phyloP scores from a whole-genome alignment of 1,284 basidiomycete species.

The Ustilago xerochloae region DNA sequence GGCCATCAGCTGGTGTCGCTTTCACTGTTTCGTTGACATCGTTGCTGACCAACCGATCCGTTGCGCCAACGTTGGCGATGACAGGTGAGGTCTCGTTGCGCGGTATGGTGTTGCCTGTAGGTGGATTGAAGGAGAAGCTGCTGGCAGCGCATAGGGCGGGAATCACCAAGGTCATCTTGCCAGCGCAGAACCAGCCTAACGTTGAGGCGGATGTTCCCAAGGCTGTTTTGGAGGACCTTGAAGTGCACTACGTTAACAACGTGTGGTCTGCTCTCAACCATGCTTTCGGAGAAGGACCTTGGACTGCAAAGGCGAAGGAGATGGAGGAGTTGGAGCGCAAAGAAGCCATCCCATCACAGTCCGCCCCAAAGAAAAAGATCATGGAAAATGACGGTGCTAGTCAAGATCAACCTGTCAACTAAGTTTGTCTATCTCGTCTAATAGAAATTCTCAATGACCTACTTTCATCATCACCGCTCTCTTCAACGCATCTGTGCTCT shows the following conservation, averaged over 20 bases:
- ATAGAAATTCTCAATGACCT: not conserved
- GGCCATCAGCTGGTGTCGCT: conserved; percentile 94
- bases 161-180: conserved; percentile 63
- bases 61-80: conserved; percentile 65
- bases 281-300: conserved; percentile 65
- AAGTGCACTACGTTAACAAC: conserved; percentile 67
- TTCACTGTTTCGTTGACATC: conserved; percentile 90
- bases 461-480: conserved; percentile 13
- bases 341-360: conserved; percentile 15
- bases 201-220: conserved; percentile 67
- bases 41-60: conserved; percentile 73
- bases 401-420: conserved; percentile 57
- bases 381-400: conserved; percentile 46
- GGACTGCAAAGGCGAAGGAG: conserved; percentile 58
- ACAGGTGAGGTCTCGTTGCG: conserved; percentile 67
- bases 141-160: conserved; percentile 65
- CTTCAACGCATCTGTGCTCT: not conserved
- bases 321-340: conserved; percentile 51
- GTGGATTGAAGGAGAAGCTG: conserved; percentile 67
- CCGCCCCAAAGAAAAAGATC: conserved; percentile 28
- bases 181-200: conserved; percentile 65
- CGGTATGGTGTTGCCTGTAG: conserved; percentile 67
- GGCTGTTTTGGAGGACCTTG: conserved; percentile 60
- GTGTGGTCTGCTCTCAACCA: conserved; percentile 66
- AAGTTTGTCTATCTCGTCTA: not conserved